Percentiles rank a stretch among this genome's conserved stretches.
Evolutionary conservation across 2,329 filamentous ascomycete genomes (phyloP).

Genomic region (Fusarium irregulare): DNA sequence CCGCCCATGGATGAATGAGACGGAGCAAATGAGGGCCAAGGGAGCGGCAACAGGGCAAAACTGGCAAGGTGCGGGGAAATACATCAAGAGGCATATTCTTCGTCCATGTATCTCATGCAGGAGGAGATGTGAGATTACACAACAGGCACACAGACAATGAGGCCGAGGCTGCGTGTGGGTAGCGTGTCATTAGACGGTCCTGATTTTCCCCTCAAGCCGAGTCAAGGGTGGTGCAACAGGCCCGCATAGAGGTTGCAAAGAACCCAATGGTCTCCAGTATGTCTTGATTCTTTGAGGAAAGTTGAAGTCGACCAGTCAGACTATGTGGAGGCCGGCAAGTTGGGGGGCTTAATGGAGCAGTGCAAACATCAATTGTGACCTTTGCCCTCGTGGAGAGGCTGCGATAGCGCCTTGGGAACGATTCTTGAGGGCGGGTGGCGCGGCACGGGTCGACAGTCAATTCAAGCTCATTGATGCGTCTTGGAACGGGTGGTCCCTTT

Average conservation of each 20-base stretch:
- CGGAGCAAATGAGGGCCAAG: slow-evolving; percentile 25
- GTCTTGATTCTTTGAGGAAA: slow-evolving; percentile 11
- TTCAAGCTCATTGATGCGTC: slow-evolving; percentile 24
- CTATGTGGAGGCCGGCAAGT: slow-evolving; percentile 7
- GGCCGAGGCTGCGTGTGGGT: slow-evolving; percentile 36
- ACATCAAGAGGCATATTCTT: slow-evolving; percentile 18
- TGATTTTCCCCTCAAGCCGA: slow-evolving; percentile 4
- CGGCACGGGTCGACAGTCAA: slow-evolving; percentile 51
- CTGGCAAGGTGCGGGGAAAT: slow-evolving; percentile 42
- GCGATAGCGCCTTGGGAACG: slow-evolving; percentile 4
- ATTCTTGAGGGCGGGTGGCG: slow-evolving; percentile 46
- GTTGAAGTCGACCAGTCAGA: slow-evolving; percentile 17
- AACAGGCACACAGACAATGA: slow-evolving; percentile 30
- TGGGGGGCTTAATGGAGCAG: slow-evolving; percentile 2
- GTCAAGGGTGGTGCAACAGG: slow-evolving; percentile 28
- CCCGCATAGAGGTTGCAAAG: slow-evolving; percentile 19
- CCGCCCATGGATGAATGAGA: slow-evolving; percentile 22
- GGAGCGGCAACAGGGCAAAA: slow-evolving; percentile 19
- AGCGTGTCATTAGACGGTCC: slow-evolving; percentile 27
- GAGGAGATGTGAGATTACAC: slow-evolving; percentile 41
- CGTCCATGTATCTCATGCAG: slow-evolving; percentile 29
- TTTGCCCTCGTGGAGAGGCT: neutral
- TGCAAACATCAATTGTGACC: neutral
- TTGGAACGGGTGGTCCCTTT: slow-evolving; percentile 27
- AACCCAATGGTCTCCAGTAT: slow-evolving; percentile 14